Conservation (phyloP, 108 stramenopile genomes). For the Nannochloropsis gaditana region DNA sequence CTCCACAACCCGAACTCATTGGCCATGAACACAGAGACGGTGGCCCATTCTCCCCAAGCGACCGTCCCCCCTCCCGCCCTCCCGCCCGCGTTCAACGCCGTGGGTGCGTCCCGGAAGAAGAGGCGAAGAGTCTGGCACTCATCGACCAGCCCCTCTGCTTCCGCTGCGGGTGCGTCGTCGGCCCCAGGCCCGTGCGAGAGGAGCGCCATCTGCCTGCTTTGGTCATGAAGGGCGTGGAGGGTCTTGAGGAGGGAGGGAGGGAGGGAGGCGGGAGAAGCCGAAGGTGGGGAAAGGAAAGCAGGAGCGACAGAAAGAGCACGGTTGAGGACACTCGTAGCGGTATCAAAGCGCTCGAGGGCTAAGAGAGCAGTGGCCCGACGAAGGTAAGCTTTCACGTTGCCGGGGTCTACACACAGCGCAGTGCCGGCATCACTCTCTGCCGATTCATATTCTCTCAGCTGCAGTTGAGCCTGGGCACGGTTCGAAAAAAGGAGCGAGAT, state of each 20-base stretch:
- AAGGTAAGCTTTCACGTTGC: not conserved
- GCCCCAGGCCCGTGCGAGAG: not conserved
- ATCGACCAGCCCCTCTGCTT: slow-evolving; percentile 25
- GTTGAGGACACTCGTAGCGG: not conserved
- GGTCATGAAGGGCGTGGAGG: not conserved
- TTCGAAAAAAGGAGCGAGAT: not conserved
- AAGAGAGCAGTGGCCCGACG: not conserved
- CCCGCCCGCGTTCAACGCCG: not conserved
- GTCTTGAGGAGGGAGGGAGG: slow-evolving; percentile 19
- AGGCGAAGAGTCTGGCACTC: slow-evolving; percentile 22
- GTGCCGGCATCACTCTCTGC: not conserved
- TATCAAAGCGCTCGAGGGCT: not conserved
- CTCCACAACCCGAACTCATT: slow-evolving; percentile 37
- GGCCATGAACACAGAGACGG: slow-evolving; percentile 21
- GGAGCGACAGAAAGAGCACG: not conserved
- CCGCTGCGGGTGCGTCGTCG: not conserved
- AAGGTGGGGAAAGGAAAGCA: not conserved
- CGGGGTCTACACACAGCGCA: not conserved
- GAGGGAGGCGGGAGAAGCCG: not conserved
- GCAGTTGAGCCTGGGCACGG: slow-evolving; percentile 1
- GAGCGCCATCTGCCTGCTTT: not conserved
- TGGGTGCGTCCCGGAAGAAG: not conserved
- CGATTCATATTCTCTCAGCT: not conserved
- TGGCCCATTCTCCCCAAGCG: slow-evolving; percentile 21
- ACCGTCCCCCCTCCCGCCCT: not conserved